Evolutionary conservation across 2,329 filamentous ascomycete genomes (phyloP), one percentile per base, ranked within the genome.

Genomic region (Scleromitrula shiraiana): DNA sequence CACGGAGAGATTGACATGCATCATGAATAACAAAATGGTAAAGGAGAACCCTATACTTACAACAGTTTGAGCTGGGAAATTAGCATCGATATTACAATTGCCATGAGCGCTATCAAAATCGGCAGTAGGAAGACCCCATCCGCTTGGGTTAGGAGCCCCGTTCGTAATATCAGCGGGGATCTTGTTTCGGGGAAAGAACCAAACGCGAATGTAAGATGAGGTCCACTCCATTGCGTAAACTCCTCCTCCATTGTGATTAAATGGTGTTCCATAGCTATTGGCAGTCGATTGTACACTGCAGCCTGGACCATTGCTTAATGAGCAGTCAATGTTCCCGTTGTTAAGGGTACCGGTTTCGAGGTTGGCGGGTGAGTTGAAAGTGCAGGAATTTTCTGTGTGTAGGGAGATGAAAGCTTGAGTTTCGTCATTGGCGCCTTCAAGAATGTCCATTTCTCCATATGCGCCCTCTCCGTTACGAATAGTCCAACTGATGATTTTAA

Each of bases 31-130:
- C n/a, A n/a, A n/a, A n/a, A n/a, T 12, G 42, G 20, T 5, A 22
- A 39, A 3, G 29, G 10, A 35, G 26, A 22, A 6, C n/a, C n/a
- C n/a, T 38, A 14, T 12, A 56, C 55, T 49, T 46, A 89, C 78
- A 54, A 96, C 80, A 58, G 83, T 77, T 70, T 94, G 76, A 50
- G 83, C 67, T 48, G 70, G 70, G 69, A 96, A 93, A 65, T 82
- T 75, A 2, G 67, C 58, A 54, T 80, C 70, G 54, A 94, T 83
- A 58, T 90, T 70, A 67, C 90, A 96, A 50, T 47, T 20, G 2
- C 70, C 73, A 2, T 53, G 26, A 60, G 72, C 55, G 5, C 71
- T 74, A 1, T 85, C 85, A 32, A 59, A 59, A 41, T 72, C 72
- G 12, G 85, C 86, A 2, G 75, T 63, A 1, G 90, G 85, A 2